Conservation (phyloP, 2,329 filamentous ascomycete species). For the Tolypocladium endophyticum region DNA sequence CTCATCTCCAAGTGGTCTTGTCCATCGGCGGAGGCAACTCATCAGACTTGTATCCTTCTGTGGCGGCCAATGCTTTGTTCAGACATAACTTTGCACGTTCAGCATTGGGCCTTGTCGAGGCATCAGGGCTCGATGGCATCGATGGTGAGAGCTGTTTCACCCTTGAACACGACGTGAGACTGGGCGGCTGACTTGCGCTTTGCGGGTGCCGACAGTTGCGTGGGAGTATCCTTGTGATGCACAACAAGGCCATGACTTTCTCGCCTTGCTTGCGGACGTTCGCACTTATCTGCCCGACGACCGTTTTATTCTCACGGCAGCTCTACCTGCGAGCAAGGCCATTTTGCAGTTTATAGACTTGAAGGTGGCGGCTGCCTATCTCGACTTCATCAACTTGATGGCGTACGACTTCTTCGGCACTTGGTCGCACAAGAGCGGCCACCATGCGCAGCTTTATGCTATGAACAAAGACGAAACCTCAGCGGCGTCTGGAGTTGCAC, state of each 20-base stretch:
- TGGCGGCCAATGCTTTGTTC: slow-evolving; percentile 49
- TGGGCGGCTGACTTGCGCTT: neutral
- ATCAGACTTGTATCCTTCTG: slow-evolving; percentile 54
- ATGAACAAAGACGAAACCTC: slow-evolving; percentile 51
- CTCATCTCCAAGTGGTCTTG: slow-evolving; percentile 62
- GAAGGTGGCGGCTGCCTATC: slow-evolving; percentile 46
- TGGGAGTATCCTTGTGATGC: slow-evolving; percentile 66
- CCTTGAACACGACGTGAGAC: neutral
- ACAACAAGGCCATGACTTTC: slow-evolving; percentile 59
- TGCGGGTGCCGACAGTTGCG: slow-evolving; percentile 46
- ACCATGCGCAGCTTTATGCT: slow-evolving; percentile 66
- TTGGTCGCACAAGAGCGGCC: slow-evolving; percentile 58
- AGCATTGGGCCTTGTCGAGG: slow-evolving; percentile 55
- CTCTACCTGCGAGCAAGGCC: slow-evolving; percentile 57
- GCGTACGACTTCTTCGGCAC: slow-evolving; percentile 69
- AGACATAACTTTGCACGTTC: slow-evolving; percentile 63
- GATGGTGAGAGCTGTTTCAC: slow-evolving; percentile 46
- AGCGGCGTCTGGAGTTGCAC: slow-evolving; percentile 55
- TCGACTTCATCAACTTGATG: slow-evolving; percentile 71
- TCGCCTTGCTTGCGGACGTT: slow-evolving; percentile 55
- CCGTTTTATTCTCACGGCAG: slow-evolving; percentile 59
- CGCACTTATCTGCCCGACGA: slow-evolving; percentile 59
- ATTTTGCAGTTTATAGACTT: slow-evolving; percentile 62
- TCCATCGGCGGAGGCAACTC: slow-evolving; percentile 63
- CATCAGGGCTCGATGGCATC: slow-evolving; percentile 51